Base-by-base conservation (phyloP, 176 grass and related monocot species). In the Cenchrus fungigraminus region DNA sequence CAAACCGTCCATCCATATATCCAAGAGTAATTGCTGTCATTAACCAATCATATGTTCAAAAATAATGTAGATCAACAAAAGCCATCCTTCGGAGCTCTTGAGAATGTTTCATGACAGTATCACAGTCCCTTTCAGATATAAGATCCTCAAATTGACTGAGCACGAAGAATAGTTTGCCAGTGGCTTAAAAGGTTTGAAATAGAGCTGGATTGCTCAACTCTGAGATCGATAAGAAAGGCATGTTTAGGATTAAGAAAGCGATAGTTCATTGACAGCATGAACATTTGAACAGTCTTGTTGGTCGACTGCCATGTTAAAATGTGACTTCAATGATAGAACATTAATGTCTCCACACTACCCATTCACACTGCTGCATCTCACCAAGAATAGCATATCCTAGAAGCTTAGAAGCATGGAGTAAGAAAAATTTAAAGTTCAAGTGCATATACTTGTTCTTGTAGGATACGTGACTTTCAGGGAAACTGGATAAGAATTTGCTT, bases 401-500 rank as follows among this genome's bases (percentile, higher is more conserved):
- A 74, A 74, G 43, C 68, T 79, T 55, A 69, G 7, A 83, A 69
- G 16, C 44, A 20, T 68, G 7, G 66, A 90, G 20, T 79, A 73
- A 65, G 37, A 0, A 87, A 90, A 83, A 51, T 4, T 52, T 83
- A 37, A 61, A 31, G 78, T 37, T 34, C 29, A 68, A 67, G n/a
- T 85, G 25, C 25, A 51, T 20, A 44, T 58, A 81, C 3, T 66
- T 70, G 53, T 90, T 50, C 69, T 65, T 15, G 57, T 60, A 68
- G 89, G 83, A 93, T 95, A 98, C 95, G 77, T 73, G 95, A 98
- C 67, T 98, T 98, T 19, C 15, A 89, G 54, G 95, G 87, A 84
- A 95, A 98, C 88, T 98, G 95, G 66, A 89, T 98, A 82, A 98
- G 95, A 86, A 98, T 98, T 93, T 98, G 93, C 50, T 93, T 98